Evolutionary conservation across 805 yeast species (phyloP).

Genomic region (Spathaspora hagerdaliae): DNA sequence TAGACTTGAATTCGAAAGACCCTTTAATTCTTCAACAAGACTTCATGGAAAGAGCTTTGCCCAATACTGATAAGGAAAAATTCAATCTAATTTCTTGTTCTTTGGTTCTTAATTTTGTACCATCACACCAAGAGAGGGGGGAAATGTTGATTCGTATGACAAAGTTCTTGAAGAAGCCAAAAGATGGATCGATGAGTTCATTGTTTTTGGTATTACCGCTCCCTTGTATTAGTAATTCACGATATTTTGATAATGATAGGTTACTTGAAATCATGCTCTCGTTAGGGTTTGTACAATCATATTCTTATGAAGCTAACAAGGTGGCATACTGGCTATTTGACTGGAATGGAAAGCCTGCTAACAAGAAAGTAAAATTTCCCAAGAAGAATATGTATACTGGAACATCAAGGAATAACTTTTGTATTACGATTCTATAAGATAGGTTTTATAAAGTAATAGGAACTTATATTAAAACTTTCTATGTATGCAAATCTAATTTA

Average conservation of each 20-base stretch:
- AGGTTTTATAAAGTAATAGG: neutral
- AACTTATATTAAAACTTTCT: neutral
- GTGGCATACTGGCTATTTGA: conserved; percentile 68
- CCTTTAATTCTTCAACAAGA: conserved; percentile 73
- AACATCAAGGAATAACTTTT: conserved; percentile 63
- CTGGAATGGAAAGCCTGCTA: conserved; percentile 33
- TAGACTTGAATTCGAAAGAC: conserved; percentile 80
- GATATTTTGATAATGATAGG: conserved; percentile 57
- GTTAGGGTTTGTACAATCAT: conserved; percentile 54
- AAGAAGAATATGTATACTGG: conserved; percentile 59
- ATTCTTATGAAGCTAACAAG: conserved; percentile 60
- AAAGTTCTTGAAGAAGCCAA: conserved; percentile 46
- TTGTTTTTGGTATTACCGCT: conserved; percentile 82
- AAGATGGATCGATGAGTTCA: conserved; percentile 21
- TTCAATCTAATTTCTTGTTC: conserved; percentile 78
- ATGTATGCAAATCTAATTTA: neutral
- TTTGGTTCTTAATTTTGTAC: conserved; percentile 83
- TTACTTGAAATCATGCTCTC: conserved; percentile 44
- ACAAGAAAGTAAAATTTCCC: conserved; percentile 12
- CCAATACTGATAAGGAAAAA: conserved; percentile 38
- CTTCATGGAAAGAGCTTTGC: conserved; percentile 74
- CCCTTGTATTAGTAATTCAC: conserved; percentile 80
- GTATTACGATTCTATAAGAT: conserved; percentile 22
- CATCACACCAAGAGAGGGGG: conserved; percentile 67
- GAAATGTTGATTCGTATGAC: conserved; percentile 65